Conservation (phyloP, 768 basidiomycete species). For the Serendipita vermifera region DNA sequence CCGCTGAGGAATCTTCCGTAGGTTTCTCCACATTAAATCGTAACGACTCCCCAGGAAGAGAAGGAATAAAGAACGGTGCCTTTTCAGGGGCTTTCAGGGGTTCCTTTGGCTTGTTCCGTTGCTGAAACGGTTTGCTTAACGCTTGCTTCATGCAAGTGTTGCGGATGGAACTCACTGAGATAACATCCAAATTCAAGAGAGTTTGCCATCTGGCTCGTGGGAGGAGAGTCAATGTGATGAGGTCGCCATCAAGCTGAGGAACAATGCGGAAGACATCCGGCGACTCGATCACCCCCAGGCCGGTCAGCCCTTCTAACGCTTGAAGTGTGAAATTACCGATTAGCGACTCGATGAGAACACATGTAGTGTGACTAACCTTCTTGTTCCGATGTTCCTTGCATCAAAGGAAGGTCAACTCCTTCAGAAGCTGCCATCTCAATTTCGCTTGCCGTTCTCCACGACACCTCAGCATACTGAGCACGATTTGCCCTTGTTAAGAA, state of each 20-base stretch:
- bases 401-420: conserved; percentile 62
- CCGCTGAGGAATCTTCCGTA: too few relatives aligned
- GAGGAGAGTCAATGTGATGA: conserved; percentile 85
- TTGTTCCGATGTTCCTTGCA: conserved; percentile 72
- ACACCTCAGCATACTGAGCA: conserved; percentile 79
- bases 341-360: background rate
- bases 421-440: conserved; percentile 39
- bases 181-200: conserved; percentile 88
- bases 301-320: conserved; percentile 66
- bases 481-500: conserved; percentile 66
- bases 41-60: conserved; percentile 73
- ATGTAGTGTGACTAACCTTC: conserved; percentile 40
- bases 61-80: conserved; percentile 95
- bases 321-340: conserved; percentile 11
- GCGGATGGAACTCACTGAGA: conserved; percentile 42
- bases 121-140: too few relatives aligned
- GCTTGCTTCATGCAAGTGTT: too few relatives aligned
- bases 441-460: conserved; percentile 68
- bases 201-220: conserved; percentile 95
- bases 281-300: conserved; percentile 47
- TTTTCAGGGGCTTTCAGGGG: conserved; percentile 89
- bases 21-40: conserved; percentile 53
- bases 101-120: conserved; percentile 94
- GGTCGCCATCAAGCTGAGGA: conserved; percentile 75
- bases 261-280: conserved; percentile 69